These are phyloP conservation scores for Trichosporon ovoides DNA, from an alignment of 1,284 basidiomycete genomes.

Conservation along the genomic window DNA sequence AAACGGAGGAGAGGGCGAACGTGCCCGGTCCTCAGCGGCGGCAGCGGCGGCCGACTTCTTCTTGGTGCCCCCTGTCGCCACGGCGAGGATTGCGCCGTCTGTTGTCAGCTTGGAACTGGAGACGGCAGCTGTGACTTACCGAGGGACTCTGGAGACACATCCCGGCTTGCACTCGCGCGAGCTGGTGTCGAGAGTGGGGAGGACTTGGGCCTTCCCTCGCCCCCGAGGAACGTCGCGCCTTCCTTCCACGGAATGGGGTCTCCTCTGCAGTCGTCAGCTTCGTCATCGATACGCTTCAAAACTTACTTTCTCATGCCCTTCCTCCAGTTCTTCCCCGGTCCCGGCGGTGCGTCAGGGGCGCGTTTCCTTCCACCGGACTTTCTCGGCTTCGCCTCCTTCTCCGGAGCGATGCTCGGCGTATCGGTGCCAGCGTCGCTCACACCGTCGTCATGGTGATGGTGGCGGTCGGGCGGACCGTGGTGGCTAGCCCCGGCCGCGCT, in stretches of 20 bases:
- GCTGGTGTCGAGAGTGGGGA: slow-evolving; percentile 15
- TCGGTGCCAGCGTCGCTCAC: slow-evolving; percentile 8
- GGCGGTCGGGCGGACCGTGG: slow-evolving; percentile 36
- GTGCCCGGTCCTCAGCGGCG: neutral
- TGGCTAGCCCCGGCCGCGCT: slow-evolving; percentile 37
- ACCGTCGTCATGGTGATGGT: slow-evolving; percentile 10
- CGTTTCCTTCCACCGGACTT: slow-evolving; percentile 7
- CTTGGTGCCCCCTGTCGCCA: slow-evolving; percentile 6
- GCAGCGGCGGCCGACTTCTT: too few relatives aligned
- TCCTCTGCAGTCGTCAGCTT: slow-evolving; percentile 18
- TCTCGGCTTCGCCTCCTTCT: slow-evolving; percentile 23
- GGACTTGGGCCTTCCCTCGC: neutral
- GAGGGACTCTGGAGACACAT: slow-evolving; percentile 29
- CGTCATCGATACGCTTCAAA: too few relatives aligned
- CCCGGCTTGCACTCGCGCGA: slow-evolving; percentile 21
- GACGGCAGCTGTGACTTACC: slow-evolving; percentile 11
- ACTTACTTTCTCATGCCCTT: slow-evolving; percentile 44
- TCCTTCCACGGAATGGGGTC: slow-evolving; percentile 29
- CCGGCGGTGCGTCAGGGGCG: slow-evolving; percentile 16
- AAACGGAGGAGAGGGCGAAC: slow-evolving; percentile 31
- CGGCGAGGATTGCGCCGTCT: slow-evolving; percentile 13
- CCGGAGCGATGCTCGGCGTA: neutral
- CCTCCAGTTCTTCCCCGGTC: slow-evolving; percentile 40
- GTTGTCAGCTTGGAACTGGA: neutral
- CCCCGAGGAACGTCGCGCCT: slow-evolving; percentile 18